These are phyloP conservation scores for Candida sp. DNA, from an alignment of 1,139 yeast genomes.

Conservation along the genomic window DNA sequence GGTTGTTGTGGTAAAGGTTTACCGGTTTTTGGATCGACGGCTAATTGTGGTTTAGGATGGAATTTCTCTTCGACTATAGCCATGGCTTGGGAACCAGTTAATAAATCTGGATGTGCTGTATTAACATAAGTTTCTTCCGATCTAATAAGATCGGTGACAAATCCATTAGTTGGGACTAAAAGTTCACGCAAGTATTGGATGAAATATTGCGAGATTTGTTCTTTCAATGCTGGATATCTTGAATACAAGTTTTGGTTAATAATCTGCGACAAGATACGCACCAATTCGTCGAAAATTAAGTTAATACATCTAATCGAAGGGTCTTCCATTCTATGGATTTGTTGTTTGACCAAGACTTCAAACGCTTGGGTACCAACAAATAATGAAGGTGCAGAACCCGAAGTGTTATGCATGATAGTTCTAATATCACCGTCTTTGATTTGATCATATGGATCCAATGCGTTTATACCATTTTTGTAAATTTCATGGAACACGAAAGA, in stretches of 20 bases:
- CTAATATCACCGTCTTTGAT: slow-evolving; percentile 96
- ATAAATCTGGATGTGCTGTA: slow-evolving; percentile 96
- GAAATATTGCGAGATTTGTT: slow-evolving; percentile 76
- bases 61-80: slow-evolving; percentile 87
- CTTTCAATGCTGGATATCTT: slow-evolving; percentile 89
- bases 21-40: slow-evolving; percentile 92
- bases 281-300: slow-evolving; percentile 91
- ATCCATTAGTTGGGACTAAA: slow-evolving; percentile 78
- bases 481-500: slow-evolving; percentile 97
- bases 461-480: slow-evolving; percentile 86
- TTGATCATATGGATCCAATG: slow-evolving; percentile 96
- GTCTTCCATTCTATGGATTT: slow-evolving; percentile 91
- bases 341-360: slow-evolving; percentile 94
- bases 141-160: slow-evolving; percentile 76
- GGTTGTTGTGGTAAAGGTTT: slow-evolving; percentile 56
- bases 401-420: slow-evolving; percentile 95
- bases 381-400: slow-evolving; percentile 96
- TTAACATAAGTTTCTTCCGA: slow-evolving; percentile 93
- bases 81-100: slow-evolving; percentile 96
- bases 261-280: slow-evolving; percentile 84
- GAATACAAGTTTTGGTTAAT: slow-evolving; percentile 77
- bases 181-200: slow-evolving; percentile 79
- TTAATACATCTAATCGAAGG: slow-evolving; percentile 88
- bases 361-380: slow-evolving; percentile 98
- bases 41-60: slow-evolving; percentile 78